phyloP scores from a whole-genome alignment of 495 filamentous ascomycete genomes.

The Aspergillus indologenus region DNA sequence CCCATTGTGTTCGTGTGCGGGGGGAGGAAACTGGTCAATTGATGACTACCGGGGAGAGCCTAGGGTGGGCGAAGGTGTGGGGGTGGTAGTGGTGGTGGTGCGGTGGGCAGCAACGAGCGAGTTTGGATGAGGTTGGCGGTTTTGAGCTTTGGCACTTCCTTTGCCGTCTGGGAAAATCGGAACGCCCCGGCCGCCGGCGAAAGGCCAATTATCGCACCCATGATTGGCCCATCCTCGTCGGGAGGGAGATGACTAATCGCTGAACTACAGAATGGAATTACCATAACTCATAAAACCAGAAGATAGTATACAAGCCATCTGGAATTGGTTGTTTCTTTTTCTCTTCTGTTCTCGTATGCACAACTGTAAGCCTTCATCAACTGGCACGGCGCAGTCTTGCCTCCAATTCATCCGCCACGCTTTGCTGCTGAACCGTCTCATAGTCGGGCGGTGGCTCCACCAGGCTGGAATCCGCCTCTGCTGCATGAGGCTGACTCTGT shows the following conservation, averaged over 20 bases:
- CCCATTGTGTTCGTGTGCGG: constrained; percentile 51
- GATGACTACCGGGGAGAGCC: constrained; percentile 29
- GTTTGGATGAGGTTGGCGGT: constrained; percentile 35
- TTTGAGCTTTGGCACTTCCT: constrained; percentile 32
- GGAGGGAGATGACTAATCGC: constrained; percentile 7
- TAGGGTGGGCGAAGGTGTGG: constrained; percentile 18
- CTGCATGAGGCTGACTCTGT: constrained; percentile 14
- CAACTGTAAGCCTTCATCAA: constrained; percentile 8
- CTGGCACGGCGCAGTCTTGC: constrained; percentile 38
- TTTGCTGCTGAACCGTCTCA: constrained; percentile 81
- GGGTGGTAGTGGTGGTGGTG: constrained; percentile 20
- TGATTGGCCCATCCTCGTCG: constrained; percentile 36
- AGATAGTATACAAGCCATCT: neutral
- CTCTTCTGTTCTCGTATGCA: neutral
- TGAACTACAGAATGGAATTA: neutral
- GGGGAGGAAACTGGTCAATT: constrained; percentile 31
- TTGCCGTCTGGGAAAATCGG: constrained; percentile 44
- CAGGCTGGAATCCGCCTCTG: constrained; percentile 42
- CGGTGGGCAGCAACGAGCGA: constrained; percentile 30
- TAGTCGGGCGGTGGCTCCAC: constrained; percentile 89
- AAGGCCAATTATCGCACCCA: constrained; percentile 42
- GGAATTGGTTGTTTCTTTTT: neutral
- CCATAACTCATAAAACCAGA: no score
- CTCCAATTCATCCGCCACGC: constrained; percentile 63
- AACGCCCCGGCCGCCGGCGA: constrained; percentile 45